Conservation (phyloP, 176 grass and related monocot genomes). For the Triticum dicoccoides region DNA sequence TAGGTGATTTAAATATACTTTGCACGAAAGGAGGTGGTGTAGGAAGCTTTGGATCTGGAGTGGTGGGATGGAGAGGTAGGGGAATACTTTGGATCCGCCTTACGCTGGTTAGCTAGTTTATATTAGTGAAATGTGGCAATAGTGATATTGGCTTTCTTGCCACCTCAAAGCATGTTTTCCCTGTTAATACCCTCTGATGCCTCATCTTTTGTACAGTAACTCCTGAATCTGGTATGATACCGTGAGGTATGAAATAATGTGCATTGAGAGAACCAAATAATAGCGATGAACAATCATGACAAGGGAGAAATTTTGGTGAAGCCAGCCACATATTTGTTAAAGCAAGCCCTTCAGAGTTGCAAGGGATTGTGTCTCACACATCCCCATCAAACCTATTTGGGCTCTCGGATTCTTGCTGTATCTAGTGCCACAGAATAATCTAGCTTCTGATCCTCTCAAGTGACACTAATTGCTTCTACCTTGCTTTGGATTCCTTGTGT, state of each 20-base stretch:
- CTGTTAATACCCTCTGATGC: neutral
- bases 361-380: neutral
- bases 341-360: neutral
- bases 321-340: neutral
- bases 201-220: neutral
- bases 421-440: neutral
- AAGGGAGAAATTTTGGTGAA: neutral
- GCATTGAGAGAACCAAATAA: neutral
- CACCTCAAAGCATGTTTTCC: neutral
- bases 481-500: neutral
- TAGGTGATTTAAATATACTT: neutral
- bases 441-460: neutral
- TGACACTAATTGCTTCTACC: neutral
- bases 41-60: conserved; percentile 24
- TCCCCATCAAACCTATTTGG: neutral
- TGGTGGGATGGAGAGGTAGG: conserved; percentile 2
- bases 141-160: neutral
- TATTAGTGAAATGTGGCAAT: neutral
- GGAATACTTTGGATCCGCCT: neutral
- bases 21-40: neutral
- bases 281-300: neutral
- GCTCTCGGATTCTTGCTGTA: neutral
- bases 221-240: neutral
- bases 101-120: neutral
- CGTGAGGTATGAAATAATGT: neutral